Base-by-base conservation (phyloP, 345 rosid species). In the Aquilaria yunnanensis region DNA sequence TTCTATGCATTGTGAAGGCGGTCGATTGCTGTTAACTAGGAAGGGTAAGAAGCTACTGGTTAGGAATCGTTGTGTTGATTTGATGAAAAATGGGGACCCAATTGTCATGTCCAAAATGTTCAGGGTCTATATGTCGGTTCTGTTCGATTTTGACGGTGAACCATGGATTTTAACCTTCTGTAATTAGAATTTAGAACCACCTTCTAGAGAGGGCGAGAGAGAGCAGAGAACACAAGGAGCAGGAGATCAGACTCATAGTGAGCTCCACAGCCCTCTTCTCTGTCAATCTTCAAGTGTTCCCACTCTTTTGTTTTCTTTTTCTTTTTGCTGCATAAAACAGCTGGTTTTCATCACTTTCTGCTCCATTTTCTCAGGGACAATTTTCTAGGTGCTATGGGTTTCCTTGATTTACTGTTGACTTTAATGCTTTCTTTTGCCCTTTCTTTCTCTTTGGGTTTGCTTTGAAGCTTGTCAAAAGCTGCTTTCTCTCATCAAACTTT, bases 381-480 rank as follows among this genome's bases (percentile, higher is more conserved):
- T 34, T 23, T 55, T 56, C 13, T 54, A 60, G 70, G 67, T 50
- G 54, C n/a, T 33, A 76, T 68, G 76, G 74, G 80, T 72, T 54
- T 65, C 58, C 32, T 34, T 69, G 53, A 63, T 33, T 52, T 49
- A 48, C 63, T 67, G 51, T 67, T 14, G 75, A 65, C 65, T 65
- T 62, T 29, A 64, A 60, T 50, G 56, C 47, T 34, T 23, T 60
- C 43, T 37, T 37, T 23, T 37, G 8, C 43, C 43, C 43, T 37
- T 37, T 37, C 43, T 37, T 57, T 64, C 64, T 34, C 56, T 71
- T 63, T 37, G 8, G 73, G 61, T 75, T 64, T 68, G 71, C 73
- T 65, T 74, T 8, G 14, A 54, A 60, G 57, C n/a, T 60, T 69
- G 67, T 41, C 70, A 57, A 70, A 79, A 70, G 76, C 52, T 71